These are phyloP conservation scores for Crithidia brevicula DNA, from an alignment of 208 protist genomes.

Conservation along the genomic window DNA sequence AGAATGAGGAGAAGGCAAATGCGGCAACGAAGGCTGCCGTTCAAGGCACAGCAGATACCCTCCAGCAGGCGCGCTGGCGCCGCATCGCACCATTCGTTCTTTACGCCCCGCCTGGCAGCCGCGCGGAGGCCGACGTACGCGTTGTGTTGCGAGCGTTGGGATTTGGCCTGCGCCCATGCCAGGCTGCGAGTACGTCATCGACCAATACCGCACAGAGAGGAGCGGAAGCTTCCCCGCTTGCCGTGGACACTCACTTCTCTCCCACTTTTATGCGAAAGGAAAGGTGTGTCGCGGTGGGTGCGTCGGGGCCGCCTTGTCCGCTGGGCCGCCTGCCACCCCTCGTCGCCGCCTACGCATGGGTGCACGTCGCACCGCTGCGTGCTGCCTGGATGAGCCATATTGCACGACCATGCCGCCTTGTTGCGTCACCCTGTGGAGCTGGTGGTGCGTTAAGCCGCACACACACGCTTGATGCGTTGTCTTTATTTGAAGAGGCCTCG, in stretches of 20 bases:
- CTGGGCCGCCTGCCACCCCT: constrained; percentile 32
- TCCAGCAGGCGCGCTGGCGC: constrained; percentile 18
- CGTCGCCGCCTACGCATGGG: constrained; percentile 25
- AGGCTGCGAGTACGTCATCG: no score
- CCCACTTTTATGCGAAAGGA: no score
- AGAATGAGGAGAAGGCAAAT: neutral
- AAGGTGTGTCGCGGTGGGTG: no score
- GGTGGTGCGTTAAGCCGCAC: no score
- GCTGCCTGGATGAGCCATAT: constrained; percentile 21
- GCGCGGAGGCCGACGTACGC: neutral
- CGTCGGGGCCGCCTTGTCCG: neutral
- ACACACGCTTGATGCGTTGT: no score
- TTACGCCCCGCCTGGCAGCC: constrained; percentile 22
- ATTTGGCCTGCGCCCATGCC: neutral
- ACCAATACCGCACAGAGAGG: no score
- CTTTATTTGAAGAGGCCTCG: no score
- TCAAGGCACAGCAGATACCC: neutral
- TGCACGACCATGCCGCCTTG: neutral
- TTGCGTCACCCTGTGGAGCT: no score
- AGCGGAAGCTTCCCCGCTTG: neutral
- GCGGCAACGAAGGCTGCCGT: neutral
- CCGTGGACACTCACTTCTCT: neutral
- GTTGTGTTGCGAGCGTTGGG: constrained; percentile 20
- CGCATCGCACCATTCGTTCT: constrained; percentile 14
- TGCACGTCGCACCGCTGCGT: constrained; percentile 13